Evolutionary conservation across 2,329 filamentous ascomycete genomes (phyloP).

Genomic region (Fusarium multiceps): DNA sequence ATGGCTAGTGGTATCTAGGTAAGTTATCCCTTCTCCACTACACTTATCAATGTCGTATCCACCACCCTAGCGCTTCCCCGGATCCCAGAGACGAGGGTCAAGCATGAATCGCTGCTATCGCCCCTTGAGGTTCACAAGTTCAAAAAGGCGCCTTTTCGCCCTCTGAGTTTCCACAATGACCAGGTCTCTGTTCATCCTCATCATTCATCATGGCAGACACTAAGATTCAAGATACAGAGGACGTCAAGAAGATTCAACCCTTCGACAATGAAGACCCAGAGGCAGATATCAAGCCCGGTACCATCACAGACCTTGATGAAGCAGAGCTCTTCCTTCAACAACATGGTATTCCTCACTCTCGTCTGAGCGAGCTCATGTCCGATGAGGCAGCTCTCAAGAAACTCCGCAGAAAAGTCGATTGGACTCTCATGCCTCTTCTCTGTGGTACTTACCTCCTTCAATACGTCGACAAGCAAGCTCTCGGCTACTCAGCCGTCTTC

Average conservation of each 20-base stretch:
- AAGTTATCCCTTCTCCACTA: conserved; percentile 12
- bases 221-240: conserved; percentile 33
- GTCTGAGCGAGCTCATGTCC: conserved; percentile 41
- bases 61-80: conserved; percentile 35
- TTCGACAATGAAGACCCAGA: conserved; percentile 39
- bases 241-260: conserved; percentile 39
- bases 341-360: conserved; percentile 41
- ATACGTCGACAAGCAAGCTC: conserved; percentile 67
- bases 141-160: conserved; percentile 30
- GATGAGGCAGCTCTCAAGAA: conserved; percentile 44
- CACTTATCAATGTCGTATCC: conserved; percentile 17
- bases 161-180: background rate
- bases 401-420: conserved; percentile 59
- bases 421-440: conserved; percentile 62
- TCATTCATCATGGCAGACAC: conserved; percentile 29
- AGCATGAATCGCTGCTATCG: conserved; percentile 31
- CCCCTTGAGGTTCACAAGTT: conserved; percentile 4
- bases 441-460: conserved; percentile 63
- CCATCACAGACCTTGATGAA: conserved; percentile 43
- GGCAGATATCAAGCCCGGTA: conserved; percentile 42
- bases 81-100: conserved; percentile 21
- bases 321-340: conserved; percentile 45
- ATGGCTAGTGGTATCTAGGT: conserved; percentile 37
- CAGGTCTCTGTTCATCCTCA: background rate
- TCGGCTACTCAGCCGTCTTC: conserved; percentile 66